Percentiles rank a stretch among this genome's conserved stretches.
These are phyloP conservation scores for Marasmius fiardii DNA, from an alignment of 1,284 basidiomycete genomes.

Conservation along the genomic window DNA sequence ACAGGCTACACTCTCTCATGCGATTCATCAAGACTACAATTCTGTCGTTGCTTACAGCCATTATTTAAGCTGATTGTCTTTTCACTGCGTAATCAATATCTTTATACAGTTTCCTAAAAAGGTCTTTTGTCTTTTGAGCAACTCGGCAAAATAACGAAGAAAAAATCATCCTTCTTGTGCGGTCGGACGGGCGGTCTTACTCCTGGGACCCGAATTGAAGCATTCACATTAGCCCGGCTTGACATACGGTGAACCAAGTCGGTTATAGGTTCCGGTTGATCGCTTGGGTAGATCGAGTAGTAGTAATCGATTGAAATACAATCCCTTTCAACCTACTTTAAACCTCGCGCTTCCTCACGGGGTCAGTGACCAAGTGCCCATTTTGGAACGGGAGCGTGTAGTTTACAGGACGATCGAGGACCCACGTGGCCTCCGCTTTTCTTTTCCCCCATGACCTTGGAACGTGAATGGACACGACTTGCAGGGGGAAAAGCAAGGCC, in stretches of 20 bases:
- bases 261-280: slow-evolving; percentile 91
- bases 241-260: slow-evolving; percentile 79
- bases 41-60: slow-evolving; percentile 81
- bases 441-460: too few species aligned
- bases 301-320: too few species aligned
- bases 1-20: slow-evolving; percentile 87
- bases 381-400: too few species aligned
- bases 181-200: slow-evolving; percentile 81
- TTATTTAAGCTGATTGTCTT: slow-evolving; percentile 74
- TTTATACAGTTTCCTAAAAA: slow-evolving; percentile 59
- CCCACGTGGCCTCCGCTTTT: too few species aligned
- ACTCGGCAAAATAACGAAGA: not conserved
- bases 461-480: too few species aligned
- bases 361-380: too few species aligned
- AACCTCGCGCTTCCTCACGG: too few species aligned
- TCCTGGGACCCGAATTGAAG: slow-evolving; percentile 89
- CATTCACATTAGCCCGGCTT: slow-evolving; percentile 81
- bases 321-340: too few species aligned
- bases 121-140: not conserved
- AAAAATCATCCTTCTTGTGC: slow-evolving; percentile 66
- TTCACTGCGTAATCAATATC: slow-evolving; percentile 74
- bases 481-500: too few species aligned
- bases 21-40: slow-evolving; percentile 86
- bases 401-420: too few species aligned
- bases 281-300: too few species aligned